Base-by-base conservation (phyloP, 148 eudicot genomes). In the Nepenthes gracilis region DNA sequence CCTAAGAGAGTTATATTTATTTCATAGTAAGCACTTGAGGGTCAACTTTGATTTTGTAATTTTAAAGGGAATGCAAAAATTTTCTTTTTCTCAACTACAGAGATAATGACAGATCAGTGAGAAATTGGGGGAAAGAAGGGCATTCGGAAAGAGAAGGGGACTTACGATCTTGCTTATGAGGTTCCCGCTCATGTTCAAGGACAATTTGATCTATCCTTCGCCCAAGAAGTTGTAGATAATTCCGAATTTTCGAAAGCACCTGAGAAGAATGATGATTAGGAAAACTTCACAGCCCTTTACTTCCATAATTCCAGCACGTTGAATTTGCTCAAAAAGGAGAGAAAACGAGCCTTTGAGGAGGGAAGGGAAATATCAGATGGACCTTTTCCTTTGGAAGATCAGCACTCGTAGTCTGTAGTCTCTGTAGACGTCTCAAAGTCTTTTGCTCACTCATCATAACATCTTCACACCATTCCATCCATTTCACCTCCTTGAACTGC, bases 391-490 rank as follows among this genome's bases (percentile, higher is more conserved):
- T 94, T 1, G 99, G 99, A 23, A 94, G 86, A 69, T 86, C 85
- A 57, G 89, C 89, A 65, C 99, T 94, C 35, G 86, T 87, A 50
- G 85, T 79, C 75, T 89, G 99, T 77, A 94, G 74, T 45, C 77
- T 82, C 59, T 94, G 87, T 62, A 94, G 95, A 63, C 97, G 99
- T 67, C 77, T 79, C 43, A 94, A 88, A 2, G 97, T 94, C 76
- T 81, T 89, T 63, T 83, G 83, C 69, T 89, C 97, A 51, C 69
- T 80, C 2, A 65, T 64, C 95, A 94, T 75, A 74, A 94, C 87
- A 78, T 94, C 99, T 78, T 86, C 87, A 81, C 99, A 94, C 99
- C 99, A 94, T 78, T 94, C 99, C 96, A 82, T 94, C 99, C 99
- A 94, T 78, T 94, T 94, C 59, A 89, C 99, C 77, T 94, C 99